Conservation (phyloP, 768 basidiomycete species). For the Gymnopilus junonius region DNA sequence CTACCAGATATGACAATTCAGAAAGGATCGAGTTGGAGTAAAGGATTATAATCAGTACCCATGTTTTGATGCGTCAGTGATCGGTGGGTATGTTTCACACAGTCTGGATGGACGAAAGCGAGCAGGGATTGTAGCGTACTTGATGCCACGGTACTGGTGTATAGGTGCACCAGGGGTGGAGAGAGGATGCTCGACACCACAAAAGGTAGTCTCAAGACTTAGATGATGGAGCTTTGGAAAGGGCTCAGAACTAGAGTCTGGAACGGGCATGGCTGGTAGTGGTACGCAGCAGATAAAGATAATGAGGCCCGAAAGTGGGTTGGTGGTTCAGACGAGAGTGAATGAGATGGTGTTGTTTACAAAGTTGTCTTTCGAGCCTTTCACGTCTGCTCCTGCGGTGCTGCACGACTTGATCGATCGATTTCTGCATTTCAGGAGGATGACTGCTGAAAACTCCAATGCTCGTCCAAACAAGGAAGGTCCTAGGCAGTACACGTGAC, state of each 20-base stretch:
- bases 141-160: constrained; percentile 79
- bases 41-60: constrained; percentile 51
- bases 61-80: constrained; percentile 65
- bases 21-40: background rate
- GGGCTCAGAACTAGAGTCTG: constrained; percentile 21
- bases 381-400: constrained; percentile 13
- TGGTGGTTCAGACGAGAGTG: constrained; percentile 23
- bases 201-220: constrained; percentile 65
- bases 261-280: constrained; percentile 31
- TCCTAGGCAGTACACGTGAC: constrained; percentile 20
- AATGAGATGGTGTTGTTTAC: constrained; percentile 4
- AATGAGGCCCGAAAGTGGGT: constrained; percentile 22
- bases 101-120: constrained; percentile 78
- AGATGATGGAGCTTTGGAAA: constrained; percentile 51
- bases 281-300: constrained; percentile 15
- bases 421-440: constrained; percentile 32
- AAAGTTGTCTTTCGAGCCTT: constrained; percentile 11
- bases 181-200: constrained; percentile 62
- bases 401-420: constrained; percentile 41
- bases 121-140: constrained; percentile 74
- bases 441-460: constrained; percentile 30
- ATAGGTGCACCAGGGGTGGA: constrained; percentile 60
- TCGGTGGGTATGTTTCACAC: constrained; percentile 56
- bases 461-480: constrained; percentile 36
- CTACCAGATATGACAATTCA: constrained; percentile 36